These are phyloP conservation scores for Aspergillus phoenicis DNA, from an alignment of 2,329 filamentous ascomycete species.

Conservation along the genomic window DNA sequence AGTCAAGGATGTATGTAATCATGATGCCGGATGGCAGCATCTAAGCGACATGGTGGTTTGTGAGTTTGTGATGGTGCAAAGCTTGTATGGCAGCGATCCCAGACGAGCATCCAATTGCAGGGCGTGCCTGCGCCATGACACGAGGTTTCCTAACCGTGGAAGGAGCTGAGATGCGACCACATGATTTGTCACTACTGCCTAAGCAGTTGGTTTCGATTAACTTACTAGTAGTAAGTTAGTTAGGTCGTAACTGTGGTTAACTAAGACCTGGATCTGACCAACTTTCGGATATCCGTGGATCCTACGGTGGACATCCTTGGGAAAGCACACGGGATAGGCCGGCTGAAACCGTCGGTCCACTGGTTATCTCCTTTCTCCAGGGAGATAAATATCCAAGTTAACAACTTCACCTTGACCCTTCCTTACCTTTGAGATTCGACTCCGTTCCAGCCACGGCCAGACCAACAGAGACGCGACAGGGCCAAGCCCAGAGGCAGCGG, in stretches of 20 bases:
- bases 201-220: neutral
- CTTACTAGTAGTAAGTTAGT: too few relatives aligned
- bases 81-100: constrained; percentile 1
- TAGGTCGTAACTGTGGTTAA: too few relatives aligned
- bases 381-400: neutral
- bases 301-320: constrained; percentile 18
- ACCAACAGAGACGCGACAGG: neutral
- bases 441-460: constrained; percentile 11
- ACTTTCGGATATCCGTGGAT: constrained; percentile 13
- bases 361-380: constrained; percentile 8
- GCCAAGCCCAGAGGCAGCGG: neutral
- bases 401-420: too few relatives aligned
- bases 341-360: constrained; percentile 18
- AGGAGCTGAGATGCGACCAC: neutral
- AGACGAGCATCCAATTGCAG: constrained; percentile 1
- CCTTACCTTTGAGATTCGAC: neutral
- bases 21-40: neutral
- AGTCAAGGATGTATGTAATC: neutral
- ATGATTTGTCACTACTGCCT: constrained; percentile 11
- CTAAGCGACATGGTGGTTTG: neutral
- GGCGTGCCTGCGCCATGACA: constrained; percentile 7
- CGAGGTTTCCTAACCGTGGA: constrained; percentile 10
- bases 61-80: constrained; percentile 1
- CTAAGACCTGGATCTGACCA: neutral
- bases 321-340: constrained; percentile 16